A percentile compares a stretch with the other conserved stretches of the same genome.
Evolutionary conservation across 371 early-diverging fungal species (phyloP).

Genomic region (Rhizopus sp.): DNA sequence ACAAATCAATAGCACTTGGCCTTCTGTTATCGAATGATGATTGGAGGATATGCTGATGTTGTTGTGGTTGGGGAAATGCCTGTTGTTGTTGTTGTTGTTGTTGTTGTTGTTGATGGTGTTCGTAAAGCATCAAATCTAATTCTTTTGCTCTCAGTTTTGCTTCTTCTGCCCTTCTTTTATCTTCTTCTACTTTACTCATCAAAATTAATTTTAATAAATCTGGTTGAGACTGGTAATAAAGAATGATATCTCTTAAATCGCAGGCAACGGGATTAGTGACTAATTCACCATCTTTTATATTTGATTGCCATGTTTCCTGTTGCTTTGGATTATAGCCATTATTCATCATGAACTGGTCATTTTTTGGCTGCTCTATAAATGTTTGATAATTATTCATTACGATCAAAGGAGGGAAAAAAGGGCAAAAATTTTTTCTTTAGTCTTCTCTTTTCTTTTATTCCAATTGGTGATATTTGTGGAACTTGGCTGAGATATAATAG

Average conservation of each 20-base stretch:
- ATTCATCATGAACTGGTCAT: neutral
- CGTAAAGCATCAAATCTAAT: conserved; percentile 38
- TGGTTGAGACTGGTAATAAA: conserved; percentile 59
- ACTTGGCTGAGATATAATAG: neutral
- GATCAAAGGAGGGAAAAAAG: neutral
- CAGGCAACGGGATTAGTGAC: conserved; percentile 24
- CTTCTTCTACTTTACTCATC: conserved; percentile 66
- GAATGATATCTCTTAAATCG: conserved; percentile 58
- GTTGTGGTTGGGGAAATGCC: neutral
- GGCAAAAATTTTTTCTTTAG: neutral
- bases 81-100: neutral
- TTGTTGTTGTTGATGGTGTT: conserved; percentile 34
- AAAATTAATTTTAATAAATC: conserved; percentile 62
- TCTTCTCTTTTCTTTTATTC: neutral
- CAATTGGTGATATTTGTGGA: neutral
- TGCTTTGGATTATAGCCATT: neutral
- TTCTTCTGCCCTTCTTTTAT: conserved; percentile 57
- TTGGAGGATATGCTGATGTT: conserved; percentile 4
- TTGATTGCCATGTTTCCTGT: neutral
- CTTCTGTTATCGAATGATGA: conserved; percentile 7
- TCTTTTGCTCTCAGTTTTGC: conserved; percentile 50
- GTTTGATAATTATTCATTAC: no score
- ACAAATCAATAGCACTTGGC: conserved; percentile 20
- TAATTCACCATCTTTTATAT: neutral
- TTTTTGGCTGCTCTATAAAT: no score